Evolutionary conservation across 495 filamentous ascomycete genomes (phyloP).

Genomic region (Glutinoglossum americanum): DNA sequence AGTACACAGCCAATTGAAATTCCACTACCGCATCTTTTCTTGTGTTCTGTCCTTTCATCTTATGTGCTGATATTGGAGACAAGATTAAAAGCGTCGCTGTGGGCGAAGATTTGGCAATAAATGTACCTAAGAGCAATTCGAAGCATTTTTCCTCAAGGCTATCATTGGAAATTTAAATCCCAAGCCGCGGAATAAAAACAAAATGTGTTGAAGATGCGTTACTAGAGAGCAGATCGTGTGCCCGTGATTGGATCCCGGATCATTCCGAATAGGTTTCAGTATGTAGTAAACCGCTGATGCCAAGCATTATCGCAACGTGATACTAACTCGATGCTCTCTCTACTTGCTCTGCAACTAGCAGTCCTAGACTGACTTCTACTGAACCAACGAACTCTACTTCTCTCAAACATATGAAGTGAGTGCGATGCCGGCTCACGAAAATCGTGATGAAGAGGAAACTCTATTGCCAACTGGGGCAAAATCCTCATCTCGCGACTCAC

Average conservation of each 20-base stretch:
- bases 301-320: too few species aligned
- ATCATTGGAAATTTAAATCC: background rate
- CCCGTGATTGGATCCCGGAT: background rate
- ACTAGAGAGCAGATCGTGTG: too few species aligned
- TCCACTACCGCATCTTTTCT: conserved; percentile 1
- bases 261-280: background rate
- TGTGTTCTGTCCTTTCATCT: background rate
- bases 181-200: background rate
- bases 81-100: background rate
- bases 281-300: too few species aligned
- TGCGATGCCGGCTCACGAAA: background rate
- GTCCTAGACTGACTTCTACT: background rate
- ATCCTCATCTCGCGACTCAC: conserved; percentile 19
- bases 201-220: too few species aligned
- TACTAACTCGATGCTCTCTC: background rate
- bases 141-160: background rate
- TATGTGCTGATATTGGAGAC: background rate
- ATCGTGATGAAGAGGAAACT: background rate
- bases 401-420: background rate
- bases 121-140: background rate
- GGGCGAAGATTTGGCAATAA: background rate
- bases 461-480: background rate
- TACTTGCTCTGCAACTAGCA: background rate
- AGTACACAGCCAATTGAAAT: background rate
- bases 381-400: background rate